Base-by-base conservation (phyloP, 208 protist species). In the Trichomonas gallinae region DNA sequence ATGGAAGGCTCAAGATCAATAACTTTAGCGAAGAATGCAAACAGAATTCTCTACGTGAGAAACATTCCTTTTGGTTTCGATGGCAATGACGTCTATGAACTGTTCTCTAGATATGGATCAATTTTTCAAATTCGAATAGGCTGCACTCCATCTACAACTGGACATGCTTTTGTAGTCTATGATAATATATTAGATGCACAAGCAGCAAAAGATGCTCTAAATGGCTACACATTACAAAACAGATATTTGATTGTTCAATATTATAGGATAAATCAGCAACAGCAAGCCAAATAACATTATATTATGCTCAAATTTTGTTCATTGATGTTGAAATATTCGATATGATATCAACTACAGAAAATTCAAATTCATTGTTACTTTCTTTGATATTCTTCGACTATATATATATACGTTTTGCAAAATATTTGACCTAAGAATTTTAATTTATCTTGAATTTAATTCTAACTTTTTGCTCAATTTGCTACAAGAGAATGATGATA, bases 211-310 rank as follows among this genome's bases (percentile, higher is more conserved):
- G 49, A 96, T 44, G 93, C 49, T 0, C 40, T 96, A 0, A 82
- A 63, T 82, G 93, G 93, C 26, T 96, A 82, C 31, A 96, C 51
- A 34, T 31, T 96, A 21, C 34, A 40, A 44, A 40, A n/a, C 9
- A 31, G 93, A 83, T 96, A 96, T 96, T 96, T 96, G 40, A 81
- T 96, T 63, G 93, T 96, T 42, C 51, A 82, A 81, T 96, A 82
- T 44, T 40, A 96, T 82, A 9, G 51, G n/a, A 9, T 63, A 8
- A 44, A 96, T 34, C 26, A 96, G 46, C 46, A n/a, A n/a, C n/a
- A 51, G 46, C 46, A 3, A 51, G 46, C 46, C 46, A 51, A 51
- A 13, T 51, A 13, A 51, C n/a, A n/a, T n/a, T n/a, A n/a, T n/a
- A n/a, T n/a, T n/a, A n/a, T n/a, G n/a, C n/a, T n/a, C n/a, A n/a